Evolutionary conservation across 768 basidiomycete species (phyloP).

Genomic region (Suillus variegatus): DNA sequence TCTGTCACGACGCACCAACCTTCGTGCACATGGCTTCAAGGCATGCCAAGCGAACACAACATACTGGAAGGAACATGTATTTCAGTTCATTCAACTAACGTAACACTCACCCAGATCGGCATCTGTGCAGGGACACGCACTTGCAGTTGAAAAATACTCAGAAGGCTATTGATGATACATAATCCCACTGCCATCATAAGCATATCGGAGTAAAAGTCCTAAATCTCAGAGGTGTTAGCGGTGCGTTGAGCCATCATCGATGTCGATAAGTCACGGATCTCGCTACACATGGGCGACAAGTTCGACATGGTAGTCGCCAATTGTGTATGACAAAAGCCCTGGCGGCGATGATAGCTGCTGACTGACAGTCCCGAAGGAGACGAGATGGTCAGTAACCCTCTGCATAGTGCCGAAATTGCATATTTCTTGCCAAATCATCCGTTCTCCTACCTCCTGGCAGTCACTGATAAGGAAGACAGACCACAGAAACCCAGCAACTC

Average conservation of each 20-base stretch:
- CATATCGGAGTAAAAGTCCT: background rate
- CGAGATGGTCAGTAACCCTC: background rate
- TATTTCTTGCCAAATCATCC: background rate
- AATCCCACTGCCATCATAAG: background rate
- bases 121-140: too few species aligned
- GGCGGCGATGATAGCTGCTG: background rate
- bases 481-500: conserved; percentile 23
- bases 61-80: background rate
- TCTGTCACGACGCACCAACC: background rate
- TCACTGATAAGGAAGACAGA: conserved; percentile 1
- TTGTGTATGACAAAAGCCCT: background rate
- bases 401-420: background rate
- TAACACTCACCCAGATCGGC: background rate
- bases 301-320: background rate
- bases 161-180: background rate
- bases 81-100: background rate
- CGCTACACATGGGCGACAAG: background rate
- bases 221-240: background rate
- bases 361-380: background rate
- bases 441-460: background rate
- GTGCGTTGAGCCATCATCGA: background rate
- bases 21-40: background rate
- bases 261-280: background rate
- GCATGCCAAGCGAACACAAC: background rate
- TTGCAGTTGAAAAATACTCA: background rate